phyloP scores from a whole-genome alignment of 73 alveolate species.

The Paramecium sexaurelia region DNA sequence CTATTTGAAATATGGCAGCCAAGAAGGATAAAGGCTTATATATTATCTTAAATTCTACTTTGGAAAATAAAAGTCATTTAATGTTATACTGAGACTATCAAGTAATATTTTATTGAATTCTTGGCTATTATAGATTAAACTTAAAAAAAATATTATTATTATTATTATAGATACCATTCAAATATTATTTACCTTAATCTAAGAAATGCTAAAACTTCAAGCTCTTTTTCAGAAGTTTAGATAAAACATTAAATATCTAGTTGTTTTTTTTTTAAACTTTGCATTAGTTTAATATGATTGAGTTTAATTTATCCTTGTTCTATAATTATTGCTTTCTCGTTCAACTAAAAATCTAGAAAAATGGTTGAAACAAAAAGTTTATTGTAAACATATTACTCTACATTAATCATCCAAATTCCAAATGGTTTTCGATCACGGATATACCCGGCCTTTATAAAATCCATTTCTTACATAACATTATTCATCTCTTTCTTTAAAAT shows the following conservation, averaged over 20 bases:
- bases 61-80: background rate
- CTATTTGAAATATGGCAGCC: background rate
- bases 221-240: background rate
- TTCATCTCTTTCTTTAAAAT: background rate
- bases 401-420: background rate
- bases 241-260: too few relatives aligned
- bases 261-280: background rate
- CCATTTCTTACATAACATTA: background rate
- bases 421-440: background rate
- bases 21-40: background rate
- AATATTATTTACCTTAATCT: background rate
- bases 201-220: background rate
- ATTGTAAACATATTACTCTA: background rate
- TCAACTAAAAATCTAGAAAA: background rate
- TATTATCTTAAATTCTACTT: background rate
- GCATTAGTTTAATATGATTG: background rate
- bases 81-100: background rate
- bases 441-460: background rate
- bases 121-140: background rate
- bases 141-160: background rate
- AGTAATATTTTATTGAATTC: background rate
- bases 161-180: background rate
- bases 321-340: background rate
- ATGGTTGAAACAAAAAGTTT: background rate
- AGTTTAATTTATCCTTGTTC: background rate